Evolutionary conservation across 441 rosid genomes (phyloP), one percentile per base, ranked within the genome.

Genomic region (Bruguiera hainesii): DNA sequence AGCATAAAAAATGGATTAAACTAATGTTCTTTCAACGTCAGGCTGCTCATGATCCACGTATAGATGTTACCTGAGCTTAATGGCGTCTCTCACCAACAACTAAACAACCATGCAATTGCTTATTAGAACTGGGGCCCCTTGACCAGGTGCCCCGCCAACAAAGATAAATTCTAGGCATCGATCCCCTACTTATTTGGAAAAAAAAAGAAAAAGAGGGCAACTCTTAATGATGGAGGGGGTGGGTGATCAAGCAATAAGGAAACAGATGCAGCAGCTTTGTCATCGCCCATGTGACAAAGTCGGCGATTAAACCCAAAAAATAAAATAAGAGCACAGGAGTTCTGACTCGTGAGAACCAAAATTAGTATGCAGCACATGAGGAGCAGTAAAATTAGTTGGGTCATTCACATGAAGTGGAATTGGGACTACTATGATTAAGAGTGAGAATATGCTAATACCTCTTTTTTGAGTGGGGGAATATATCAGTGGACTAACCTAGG

Each of bases 351-450:
- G n/a, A 2, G 11, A 56, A n/a, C 20, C 59, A 42, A 29, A 59
- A 35, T 26, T 39, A 21, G 25, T 3, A 20, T 18, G 61, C 21
- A 56, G 76, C 80, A 75, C 79, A 64, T 74, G 77, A 31, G 26
- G 60, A 48, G 67, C 77, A 72, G 69, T 66, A 50, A 50, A 20
- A 21, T 23, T n/a, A 57, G 65, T 33, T 50, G 69, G 74, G 63
- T 25, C 76, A 58, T n/a, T 52, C 1, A 7, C 29, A 13, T 11
- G 1, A 28, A 13, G 15, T 3, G 21, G 15, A 9, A 42, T 16
- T 25, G n/a, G 21, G 50, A 56, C 6, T 9, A 3, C 37, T 18
- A 4, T 55, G 30, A 26, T 9, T 4, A 35, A 33, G 39, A 18
- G 11, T 20, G 25, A 60, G 35, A 52, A 60, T 21, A 6, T 3